A percentile compares a stretch with the other conserved stretches of the same genome.
phyloP scores from a whole-genome alignment of 2,329 filamentous ascomycete species.

The Macrophomina phaseolina region DNA sequence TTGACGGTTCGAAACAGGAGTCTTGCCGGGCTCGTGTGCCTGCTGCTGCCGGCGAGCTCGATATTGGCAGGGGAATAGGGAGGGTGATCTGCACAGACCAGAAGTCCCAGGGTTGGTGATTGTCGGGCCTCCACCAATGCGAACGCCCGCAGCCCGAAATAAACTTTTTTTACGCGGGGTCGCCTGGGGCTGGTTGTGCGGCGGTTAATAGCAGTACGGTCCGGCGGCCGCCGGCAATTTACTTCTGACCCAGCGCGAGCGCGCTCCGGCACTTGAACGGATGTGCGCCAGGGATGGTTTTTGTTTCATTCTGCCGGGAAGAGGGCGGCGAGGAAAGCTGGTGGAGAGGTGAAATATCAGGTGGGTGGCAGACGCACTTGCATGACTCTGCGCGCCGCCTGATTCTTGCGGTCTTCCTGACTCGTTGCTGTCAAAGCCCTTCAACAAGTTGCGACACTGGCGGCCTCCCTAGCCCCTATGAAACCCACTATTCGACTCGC shows the following conservation, averaged over 20 bases:
- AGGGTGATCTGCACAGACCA: not conserved
- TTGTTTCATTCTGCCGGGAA: conserved; percentile 1
- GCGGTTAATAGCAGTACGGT: conserved; percentile 21
- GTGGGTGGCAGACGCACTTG: not conserved
- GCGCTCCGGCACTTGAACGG: conserved; percentile 8
- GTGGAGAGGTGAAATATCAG: not conserved
- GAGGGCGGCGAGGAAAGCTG: no score
- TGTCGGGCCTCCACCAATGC: conserved; percentile 13
- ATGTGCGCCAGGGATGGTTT: not conserved
- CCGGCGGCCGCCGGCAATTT: conserved; percentile 22
- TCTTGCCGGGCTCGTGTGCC: not conserved
- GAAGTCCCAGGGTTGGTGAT: not conserved
- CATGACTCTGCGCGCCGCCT: conserved; percentile 18
- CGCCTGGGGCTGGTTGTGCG: not conserved
- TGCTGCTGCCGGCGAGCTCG: not conserved
- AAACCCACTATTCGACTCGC: conserved; percentile 17
- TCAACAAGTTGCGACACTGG: conserved; percentile 18
- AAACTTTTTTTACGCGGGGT: conserved; percentile 17
- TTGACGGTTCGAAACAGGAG: not conserved
- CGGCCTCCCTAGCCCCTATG: conserved; percentile 14
- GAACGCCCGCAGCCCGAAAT: not conserved
- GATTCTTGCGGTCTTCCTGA: conserved; percentile 3
- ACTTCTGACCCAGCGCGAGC: conserved; percentile 6
- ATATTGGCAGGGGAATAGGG: not conserved
- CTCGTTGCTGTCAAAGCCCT: not conserved